These are phyloP conservation scores for Aureobasidium musti DNA, from an alignment of 2,329 filamentous ascomycete species.

Conservation along the genomic window DNA sequence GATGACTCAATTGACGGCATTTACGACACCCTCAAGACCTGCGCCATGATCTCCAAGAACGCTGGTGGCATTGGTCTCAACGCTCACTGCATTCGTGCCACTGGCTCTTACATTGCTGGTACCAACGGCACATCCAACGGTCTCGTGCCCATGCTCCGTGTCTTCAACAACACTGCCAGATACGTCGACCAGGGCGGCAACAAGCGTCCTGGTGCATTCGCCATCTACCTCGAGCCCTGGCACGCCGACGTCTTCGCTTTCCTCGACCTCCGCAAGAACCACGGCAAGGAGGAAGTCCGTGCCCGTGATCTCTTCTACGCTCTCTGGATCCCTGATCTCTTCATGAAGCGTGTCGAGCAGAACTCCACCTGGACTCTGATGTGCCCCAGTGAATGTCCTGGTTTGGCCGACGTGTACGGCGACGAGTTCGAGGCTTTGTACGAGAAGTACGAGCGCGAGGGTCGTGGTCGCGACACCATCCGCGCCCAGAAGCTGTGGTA, in stretches of 20 bases:
- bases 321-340: constrained; percentile 97
- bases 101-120: constrained; percentile 95
- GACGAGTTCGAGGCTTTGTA: constrained; percentile 97
- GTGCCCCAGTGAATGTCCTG: constrained; percentile 95
- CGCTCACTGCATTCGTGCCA: constrained; percentile 93
- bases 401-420: constrained; percentile 93
- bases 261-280: constrained; percentile 97
- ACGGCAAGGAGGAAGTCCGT: constrained; percentile 97
- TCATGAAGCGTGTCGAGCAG: constrained; percentile 99
- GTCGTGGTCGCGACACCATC: constrained; percentile 83
- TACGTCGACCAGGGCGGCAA: constrained; percentile 99
- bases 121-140: constrained; percentile 99
- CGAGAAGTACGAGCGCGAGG: constrained; percentile 82
- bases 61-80: constrained; percentile 97
- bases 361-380: constrained; percentile 97
- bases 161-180: constrained; percentile 98
- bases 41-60: constrained; percentile 99
- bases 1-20: constrained; percentile 99
- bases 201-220: constrained; percentile 97
- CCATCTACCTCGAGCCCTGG: constrained; percentile 99
- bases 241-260: constrained; percentile 97
- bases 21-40: constrained; percentile 98
- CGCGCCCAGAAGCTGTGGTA: constrained; percentile 99
- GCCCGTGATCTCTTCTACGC: constrained; percentile 97
- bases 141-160: constrained; percentile 94